A percentile compares a stretch with the other conserved stretches of the same genome.
These are phyloP conservation scores for Macroventuria anomochaeta DNA, from an alignment of 2,329 filamentous ascomycete genomes.

Conservation along the genomic window DNA sequence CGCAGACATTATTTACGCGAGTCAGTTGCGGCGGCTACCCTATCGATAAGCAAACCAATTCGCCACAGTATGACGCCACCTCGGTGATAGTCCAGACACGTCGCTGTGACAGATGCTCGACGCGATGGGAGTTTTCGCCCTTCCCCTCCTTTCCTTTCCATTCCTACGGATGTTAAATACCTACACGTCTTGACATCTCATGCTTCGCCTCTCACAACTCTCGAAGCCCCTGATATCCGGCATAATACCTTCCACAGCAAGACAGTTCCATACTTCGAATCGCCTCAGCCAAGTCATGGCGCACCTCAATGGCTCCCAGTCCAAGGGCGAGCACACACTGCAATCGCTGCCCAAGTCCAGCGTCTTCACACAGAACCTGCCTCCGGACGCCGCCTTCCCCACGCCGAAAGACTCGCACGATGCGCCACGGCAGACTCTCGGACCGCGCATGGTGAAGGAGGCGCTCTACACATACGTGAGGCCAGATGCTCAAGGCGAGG, in stretches of 20 bases:
- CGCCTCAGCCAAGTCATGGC: slow-evolving; percentile 55
- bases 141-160: slow-evolving; percentile 11
- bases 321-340: slow-evolving; percentile 44
- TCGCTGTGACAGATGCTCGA: slow-evolving; percentile 27
- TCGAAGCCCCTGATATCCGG: slow-evolving; percentile 12
- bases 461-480: slow-evolving; percentile 92
- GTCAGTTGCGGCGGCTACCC: slow-evolving; percentile 20
- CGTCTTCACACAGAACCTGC: slow-evolving; percentile 70
- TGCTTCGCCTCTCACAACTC: slow-evolving; percentile 25
- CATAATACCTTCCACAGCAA: neutral
- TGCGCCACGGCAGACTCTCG: slow-evolving; percentile 76
- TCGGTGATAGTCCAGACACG: slow-evolving; percentile 22
- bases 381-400: slow-evolving; percentile 77
- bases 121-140: slow-evolving; percentile 22
- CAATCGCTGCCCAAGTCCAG: slow-evolving; percentile 68
- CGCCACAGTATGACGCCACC: slow-evolving; percentile 30
- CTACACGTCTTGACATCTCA: slow-evolving; percentile 11
- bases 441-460: slow-evolving; percentile 81
- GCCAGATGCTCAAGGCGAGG: slow-evolving; percentile 72
- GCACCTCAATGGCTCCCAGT: slow-evolving; percentile 48
- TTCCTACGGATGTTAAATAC: neutral
- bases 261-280: slow-evolving; percentile 25
- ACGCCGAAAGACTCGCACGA: slow-evolving; percentile 82
- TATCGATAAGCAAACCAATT: slow-evolving; percentile 26
- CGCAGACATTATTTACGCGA: slow-evolving; percentile 19